Percentiles rank a stretch among this genome's conserved stretches.
Evolutionary conservation across 148 eudicot genomes (phyloP).

Genomic region (Rhododendron ovatum): DNA sequence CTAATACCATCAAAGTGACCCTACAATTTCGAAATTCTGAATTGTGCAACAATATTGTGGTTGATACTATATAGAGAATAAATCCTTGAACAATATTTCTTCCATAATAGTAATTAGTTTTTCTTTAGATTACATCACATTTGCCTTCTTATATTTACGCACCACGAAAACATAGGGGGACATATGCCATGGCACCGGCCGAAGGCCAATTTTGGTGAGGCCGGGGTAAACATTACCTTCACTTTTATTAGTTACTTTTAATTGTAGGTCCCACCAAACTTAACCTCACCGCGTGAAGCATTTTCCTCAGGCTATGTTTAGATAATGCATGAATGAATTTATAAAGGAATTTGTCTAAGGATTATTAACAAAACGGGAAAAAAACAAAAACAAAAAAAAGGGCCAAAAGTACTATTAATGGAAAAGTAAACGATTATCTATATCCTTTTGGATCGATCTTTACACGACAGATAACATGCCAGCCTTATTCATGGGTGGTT

Average conservation of each 20-base stretch:
- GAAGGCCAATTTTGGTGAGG: neutral
- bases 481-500: neutral
- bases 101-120: too few species aligned
- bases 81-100: too few species aligned
- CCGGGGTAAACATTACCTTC: too few species aligned
- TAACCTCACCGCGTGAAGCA: neutral
- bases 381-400: neutral
- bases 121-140: too few species aligned
- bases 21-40: neutral
- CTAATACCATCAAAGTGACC: too few species aligned
- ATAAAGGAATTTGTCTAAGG: neutral
- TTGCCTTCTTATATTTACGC: neutral
- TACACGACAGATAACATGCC: constrained; percentile 8
- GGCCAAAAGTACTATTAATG: neutral
- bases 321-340: neutral
- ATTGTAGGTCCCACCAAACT: neutral
- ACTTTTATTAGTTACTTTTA: too few species aligned
- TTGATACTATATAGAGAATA: neutral
- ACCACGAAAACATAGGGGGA: neutral
- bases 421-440: neutral
- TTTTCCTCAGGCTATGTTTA: neutral
- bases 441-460: neutral
- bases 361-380: neutral
- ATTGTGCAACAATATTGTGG: neutral
- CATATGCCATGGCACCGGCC: neutral